These are phyloP conservation scores for Orychophragmus violaceus DNA, from an alignment of 345 rosid species.

Conservation along the genomic window DNA sequence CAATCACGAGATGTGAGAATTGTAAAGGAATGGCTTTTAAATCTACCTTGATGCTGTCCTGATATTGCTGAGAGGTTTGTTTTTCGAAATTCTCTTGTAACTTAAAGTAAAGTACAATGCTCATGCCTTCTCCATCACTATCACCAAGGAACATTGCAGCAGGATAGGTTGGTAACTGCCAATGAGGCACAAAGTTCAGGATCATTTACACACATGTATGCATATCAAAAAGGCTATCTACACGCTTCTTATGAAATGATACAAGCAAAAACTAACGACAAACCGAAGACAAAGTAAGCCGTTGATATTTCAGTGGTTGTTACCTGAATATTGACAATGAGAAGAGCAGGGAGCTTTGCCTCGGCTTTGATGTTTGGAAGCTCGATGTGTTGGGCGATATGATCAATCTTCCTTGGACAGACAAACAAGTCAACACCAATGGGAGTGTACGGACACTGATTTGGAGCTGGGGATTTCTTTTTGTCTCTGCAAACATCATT, in stretches of 20 bases:
- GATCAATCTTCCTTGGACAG: constrained; percentile 78
- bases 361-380: constrained; percentile 65
- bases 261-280: neutral
- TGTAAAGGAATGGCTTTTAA: neutral
- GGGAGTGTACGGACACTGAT: constrained; percentile 54
- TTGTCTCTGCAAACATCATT: constrained; percentile 60
- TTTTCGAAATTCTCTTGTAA: constrained; percentile 55
- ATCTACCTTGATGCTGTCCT: constrained; percentile 66
- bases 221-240: neutral
- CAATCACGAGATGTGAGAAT: neutral
- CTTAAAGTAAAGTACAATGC: constrained; percentile 80
- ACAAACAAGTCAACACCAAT: constrained; percentile 75
- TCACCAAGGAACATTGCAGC: constrained; percentile 87
- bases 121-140: constrained; percentile 90
- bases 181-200: neutral
- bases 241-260: neutral
- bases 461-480: constrained; percentile 63
- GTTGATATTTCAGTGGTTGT: neutral
- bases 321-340: constrained; percentile 93
- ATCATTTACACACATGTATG: neutral
- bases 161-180: constrained; percentile 91
- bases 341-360: constrained; percentile 66
- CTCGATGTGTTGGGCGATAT: constrained; percentile 84
- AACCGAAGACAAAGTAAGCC: neutral
- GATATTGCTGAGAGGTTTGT: constrained; percentile 54